Percentiles rank a stretch among this genome's conserved stretches.
Evolutionary conservation across 345 rosid species (phyloP).

Genomic region (Cochlearia excelsa): DNA sequence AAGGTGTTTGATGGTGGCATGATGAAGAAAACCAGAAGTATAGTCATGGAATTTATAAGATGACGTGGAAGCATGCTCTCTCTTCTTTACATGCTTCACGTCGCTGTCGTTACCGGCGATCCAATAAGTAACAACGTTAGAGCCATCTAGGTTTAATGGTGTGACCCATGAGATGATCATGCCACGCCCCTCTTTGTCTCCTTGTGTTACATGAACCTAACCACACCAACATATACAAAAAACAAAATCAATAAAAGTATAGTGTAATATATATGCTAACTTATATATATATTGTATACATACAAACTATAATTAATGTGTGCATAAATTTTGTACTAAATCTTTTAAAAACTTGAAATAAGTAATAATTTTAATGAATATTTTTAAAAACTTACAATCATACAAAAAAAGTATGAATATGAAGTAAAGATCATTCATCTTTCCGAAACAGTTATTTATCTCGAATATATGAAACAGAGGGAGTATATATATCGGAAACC

Average conservation of each 20-base stretch:
- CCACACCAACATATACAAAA: not conserved
- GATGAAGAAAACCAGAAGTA: slow-evolving; percentile 51
- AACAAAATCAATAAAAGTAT: not conserved
- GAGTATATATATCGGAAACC: not conserved
- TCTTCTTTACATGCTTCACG: slow-evolving; percentile 13
- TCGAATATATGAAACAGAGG: not conserved
- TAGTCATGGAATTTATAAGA: slow-evolving; percentile 43
- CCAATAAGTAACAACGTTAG: slow-evolving; percentile 41
- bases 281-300: no score
- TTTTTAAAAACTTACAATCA: not conserved
- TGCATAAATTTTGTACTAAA: no score
- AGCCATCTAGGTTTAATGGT: slow-evolving; percentile 29
- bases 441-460: no score
- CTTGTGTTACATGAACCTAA: slow-evolving; percentile 53
- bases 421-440: no score
- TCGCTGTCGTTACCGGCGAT: slow-evolving; percentile 11
- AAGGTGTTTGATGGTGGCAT: slow-evolving; percentile 38
- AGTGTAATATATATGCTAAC: no score
- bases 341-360: no score
- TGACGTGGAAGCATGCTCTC: slow-evolving; percentile 22
- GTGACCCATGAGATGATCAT: slow-evolving; percentile 52
- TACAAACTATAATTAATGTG: no score
- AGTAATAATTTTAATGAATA: not conserved
- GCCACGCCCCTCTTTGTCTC: slow-evolving; percentile 42
- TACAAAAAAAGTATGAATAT: no score